phyloP scores from a whole-genome alignment of 257 asterid species.

The Pogostemon cablin region DNA sequence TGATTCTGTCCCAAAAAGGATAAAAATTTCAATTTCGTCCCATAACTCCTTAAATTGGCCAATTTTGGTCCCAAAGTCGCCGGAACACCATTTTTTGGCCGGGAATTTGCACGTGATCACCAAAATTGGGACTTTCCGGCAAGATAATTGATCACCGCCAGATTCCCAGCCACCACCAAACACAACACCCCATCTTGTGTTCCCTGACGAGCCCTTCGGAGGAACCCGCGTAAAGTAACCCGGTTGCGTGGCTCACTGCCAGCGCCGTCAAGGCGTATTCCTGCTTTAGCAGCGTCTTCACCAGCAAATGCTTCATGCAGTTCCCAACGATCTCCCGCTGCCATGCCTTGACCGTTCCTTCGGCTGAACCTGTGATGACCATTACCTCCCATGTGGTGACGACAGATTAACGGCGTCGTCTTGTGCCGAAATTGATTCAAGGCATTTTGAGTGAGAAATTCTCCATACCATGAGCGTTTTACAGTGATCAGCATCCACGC shows the following conservation, averaged over 20 bases:
- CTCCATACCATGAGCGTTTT: constrained; percentile 80
- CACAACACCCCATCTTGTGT: constrained; percentile 59
- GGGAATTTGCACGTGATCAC: no score
- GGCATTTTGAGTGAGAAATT: constrained; percentile 65
- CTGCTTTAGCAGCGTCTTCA: constrained; percentile 55
- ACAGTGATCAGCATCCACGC: constrained; percentile 54
- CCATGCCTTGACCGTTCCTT: constrained; percentile 88
- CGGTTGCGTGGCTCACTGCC: constrained; percentile 41
- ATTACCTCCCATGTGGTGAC: constrained; percentile 54
- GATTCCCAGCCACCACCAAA: constrained; percentile 57
- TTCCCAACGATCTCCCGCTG: constrained; percentile 56
- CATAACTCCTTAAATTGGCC: no score
- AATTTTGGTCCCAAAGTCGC: no score
- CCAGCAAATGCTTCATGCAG: constrained; percentile 48
- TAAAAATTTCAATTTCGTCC: no score
- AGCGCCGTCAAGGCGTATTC: constrained; percentile 72
- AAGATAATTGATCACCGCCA: constrained; percentile 10
- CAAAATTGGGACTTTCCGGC: no score
- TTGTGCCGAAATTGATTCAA: constrained; percentile 73
- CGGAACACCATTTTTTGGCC: no score
- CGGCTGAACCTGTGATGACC: constrained; percentile 82
- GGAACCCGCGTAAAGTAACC: constrained; percentile 63
- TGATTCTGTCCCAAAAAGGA: no score
- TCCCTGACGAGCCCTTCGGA: constrained; percentile 82
- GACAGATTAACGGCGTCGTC: constrained; percentile 72